These are phyloP conservation scores for Paspalum notatum DNA, from an alignment of 176 grass and related monocot genomes.

Conservation along the genomic window DNA sequence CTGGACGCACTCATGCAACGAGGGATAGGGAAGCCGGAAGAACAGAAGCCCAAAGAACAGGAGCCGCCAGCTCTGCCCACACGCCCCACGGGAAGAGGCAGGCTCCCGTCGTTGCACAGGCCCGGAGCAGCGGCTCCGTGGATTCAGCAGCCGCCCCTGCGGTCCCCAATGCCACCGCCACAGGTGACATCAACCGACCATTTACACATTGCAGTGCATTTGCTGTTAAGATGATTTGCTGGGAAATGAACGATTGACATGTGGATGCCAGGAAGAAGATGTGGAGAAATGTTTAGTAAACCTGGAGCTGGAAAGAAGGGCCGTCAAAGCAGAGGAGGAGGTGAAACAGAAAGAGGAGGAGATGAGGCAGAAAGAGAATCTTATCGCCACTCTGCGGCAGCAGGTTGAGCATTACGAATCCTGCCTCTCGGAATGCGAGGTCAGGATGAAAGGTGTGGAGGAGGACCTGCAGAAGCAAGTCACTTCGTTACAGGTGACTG, in stretches of 20 bases:
- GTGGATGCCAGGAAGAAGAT: constrained; percentile 27
- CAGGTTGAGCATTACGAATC: constrained; percentile 54
- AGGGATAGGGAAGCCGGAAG: constrained; percentile 48
- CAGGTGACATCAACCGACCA: not conserved
- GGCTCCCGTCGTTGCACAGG: constrained; percentile 37
- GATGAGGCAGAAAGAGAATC: constrained; percentile 36
- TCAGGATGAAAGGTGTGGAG: constrained; percentile 55
- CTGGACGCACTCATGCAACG: constrained; percentile 60
- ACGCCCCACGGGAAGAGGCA: constrained; percentile 44
- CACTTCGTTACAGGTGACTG: constrained; percentile 39
- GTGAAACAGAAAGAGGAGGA: constrained; percentile 39
- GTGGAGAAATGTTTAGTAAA: constrained; percentile 4
- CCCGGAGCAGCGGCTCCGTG: not conserved
- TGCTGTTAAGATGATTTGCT: not conserved
- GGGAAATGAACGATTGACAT: not conserved
- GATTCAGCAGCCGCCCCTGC: not conserved
- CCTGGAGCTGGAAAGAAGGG: constrained; percentile 42
- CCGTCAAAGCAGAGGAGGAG: constrained; percentile 36
- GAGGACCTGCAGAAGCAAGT: constrained; percentile 57
- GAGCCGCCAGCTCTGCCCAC: constrained; percentile 47
- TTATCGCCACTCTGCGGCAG: constrained; percentile 28
- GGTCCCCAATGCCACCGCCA: not conserved
- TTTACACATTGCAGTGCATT: not conserved
- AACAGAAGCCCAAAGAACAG: constrained; percentile 46
- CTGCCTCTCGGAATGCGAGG: constrained; percentile 49